Conservation (phyloP, 768 basidiomycete species). For the Russula brevipes region DNA sequence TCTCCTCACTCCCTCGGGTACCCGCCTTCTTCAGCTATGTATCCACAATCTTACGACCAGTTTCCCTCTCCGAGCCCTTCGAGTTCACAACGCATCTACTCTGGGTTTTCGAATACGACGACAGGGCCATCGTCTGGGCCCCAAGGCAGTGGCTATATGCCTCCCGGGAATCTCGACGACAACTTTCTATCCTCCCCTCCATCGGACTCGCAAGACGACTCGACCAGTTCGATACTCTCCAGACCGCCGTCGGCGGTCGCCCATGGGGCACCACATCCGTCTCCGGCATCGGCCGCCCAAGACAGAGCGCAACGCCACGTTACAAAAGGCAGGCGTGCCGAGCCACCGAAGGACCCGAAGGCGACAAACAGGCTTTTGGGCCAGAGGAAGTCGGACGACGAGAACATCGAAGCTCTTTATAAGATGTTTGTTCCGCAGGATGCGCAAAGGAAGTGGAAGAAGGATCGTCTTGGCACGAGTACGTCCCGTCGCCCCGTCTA, state of each 20-base stretch:
- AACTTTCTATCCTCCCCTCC: background rate
- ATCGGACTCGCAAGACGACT: background rate
- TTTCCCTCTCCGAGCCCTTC: background rate
- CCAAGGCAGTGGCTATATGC: background rate
- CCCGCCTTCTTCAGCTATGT: background rate
- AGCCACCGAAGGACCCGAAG: background rate
- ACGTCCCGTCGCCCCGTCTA: background rate
- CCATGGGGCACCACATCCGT: background rate
- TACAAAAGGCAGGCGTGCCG: background rate
- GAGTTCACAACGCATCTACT: background rate
- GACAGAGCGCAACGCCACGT: background rate
- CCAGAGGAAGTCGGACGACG: conserved; percentile 4
- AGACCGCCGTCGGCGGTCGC: background rate
- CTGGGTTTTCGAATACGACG: background rate
- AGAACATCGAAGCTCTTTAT: conserved; percentile 1
- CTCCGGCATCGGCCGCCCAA: background rate
- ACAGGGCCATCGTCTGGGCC: background rate
- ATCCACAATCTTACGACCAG: background rate
- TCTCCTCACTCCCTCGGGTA: background rate
- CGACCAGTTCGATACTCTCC: background rate
- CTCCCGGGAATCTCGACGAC: background rate
- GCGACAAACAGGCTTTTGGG: conserved; percentile 6
- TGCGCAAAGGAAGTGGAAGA: conserved; percentile 1
- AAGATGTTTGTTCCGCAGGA: conserved; percentile 3
- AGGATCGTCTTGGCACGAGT: conserved; percentile 15